A percentile compares a stretch with the other conserved stretches of the same genome.
Evolutionary conservation across 75 land plant genomes (phyloP).

Genomic region (Isoetes taiwanensis): DNA sequence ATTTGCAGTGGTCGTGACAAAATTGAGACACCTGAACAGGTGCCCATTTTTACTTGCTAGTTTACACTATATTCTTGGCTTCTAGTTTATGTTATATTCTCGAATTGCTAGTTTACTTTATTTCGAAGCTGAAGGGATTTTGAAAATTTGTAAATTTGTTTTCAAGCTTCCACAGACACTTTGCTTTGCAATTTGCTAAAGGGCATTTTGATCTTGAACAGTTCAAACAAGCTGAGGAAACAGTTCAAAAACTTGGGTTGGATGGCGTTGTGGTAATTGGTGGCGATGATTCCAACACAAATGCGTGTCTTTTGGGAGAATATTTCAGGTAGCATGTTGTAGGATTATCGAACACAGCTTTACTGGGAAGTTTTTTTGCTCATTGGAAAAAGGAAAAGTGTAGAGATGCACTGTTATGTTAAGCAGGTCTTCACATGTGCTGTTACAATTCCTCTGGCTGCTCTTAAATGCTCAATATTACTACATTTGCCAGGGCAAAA

Average conservation of each 20-base stretch:
- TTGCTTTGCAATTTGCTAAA: no score
- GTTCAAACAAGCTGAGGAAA: constrained; percentile 95
- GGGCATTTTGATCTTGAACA: no score
- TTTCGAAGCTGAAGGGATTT: no score
- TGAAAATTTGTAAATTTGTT: no score
- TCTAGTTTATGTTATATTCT: no score
- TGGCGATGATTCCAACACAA: constrained; percentile 97
- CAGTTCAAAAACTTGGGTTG: constrained; percentile 70
- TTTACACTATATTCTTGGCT: no score
- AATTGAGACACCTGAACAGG: constrained; percentile 98
- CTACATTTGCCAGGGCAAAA: constrained; percentile 29
- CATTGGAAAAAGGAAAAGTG: not conserved
- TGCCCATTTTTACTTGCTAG: constrained; percentile 9
- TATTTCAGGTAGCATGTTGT: constrained; percentile 46
- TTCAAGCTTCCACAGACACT: no score
- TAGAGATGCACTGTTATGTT: not conserved
- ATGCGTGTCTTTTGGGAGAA: constrained; percentile 93
- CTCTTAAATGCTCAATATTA: not conserved
- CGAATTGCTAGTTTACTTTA: no score
- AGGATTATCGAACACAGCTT: not conserved
- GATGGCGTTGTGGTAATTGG: constrained; percentile 95
- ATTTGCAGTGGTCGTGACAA: constrained; percentile 96
- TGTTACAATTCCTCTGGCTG: not conserved
- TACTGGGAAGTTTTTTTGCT: not conserved
- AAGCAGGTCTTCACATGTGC: not conserved